Percentiles rank a stretch among this genome's conserved stretches.
phyloP scores from a whole-genome alignment of 2,329 filamentous ascomycete species.

The Raffaelea deltoideospora region DNA sequence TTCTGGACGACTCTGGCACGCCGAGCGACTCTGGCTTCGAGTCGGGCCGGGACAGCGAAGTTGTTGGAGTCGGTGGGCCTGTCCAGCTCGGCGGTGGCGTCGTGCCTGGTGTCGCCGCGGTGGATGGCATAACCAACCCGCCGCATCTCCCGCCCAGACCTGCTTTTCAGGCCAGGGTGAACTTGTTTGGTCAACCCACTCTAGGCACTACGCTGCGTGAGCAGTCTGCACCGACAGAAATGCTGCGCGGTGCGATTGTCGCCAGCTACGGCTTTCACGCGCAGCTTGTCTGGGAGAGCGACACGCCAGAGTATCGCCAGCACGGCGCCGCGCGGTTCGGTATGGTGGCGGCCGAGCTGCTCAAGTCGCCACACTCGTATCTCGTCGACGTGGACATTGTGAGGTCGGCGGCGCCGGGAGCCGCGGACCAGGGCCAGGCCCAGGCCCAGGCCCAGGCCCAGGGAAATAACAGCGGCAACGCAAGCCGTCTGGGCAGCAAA shows the following conservation, averaged over 20 bases:
- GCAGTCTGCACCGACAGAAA: constrained; percentile 17
- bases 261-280: constrained; percentile 85
- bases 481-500: no score
- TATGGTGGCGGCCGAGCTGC: constrained; percentile 65
- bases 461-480: no score
- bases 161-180: no score
- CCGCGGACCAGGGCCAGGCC: constrained; percentile 1
- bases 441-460: constrained; percentile 14
- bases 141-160: no score
- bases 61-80: no score
- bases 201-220: constrained; percentile 1
- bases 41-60: no score
- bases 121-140: no score
- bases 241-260: constrained; percentile 60
- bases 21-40: no score
- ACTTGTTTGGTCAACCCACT: no score
- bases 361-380: constrained; percentile 41
- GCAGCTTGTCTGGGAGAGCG: constrained; percentile 77
- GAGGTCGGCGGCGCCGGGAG: constrained; percentile 2
- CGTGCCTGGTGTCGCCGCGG: no score
- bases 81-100: no score
- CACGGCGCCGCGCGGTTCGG: constrained; percentile 67
- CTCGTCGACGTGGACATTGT: constrained; percentile 20
- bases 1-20: no score
- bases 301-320: constrained; percentile 65